These are phyloP conservation scores for Cucumis cinereus DNA, from an alignment of 306 rosid genomes.

Conservation along the genomic window DNA sequence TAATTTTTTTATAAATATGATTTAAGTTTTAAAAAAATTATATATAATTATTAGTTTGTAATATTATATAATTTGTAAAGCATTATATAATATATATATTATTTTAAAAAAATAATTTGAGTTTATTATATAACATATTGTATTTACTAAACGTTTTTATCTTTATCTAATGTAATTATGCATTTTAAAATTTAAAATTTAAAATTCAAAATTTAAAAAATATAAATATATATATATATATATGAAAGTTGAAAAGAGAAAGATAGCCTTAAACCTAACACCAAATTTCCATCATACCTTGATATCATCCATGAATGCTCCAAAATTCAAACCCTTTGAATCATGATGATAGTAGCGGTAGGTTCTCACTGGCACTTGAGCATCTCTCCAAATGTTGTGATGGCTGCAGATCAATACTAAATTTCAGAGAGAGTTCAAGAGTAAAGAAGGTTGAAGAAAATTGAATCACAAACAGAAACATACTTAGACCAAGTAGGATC, in stretches of 20 bases:
- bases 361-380: conserved; percentile 20
- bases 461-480: background rate
- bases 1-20: too few species aligned
- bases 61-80: too few species aligned
- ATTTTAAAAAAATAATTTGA: too few species aligned
- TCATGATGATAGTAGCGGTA: conserved; percentile 20
- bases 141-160: too few species aligned
- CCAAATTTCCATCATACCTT: conserved; percentile 13
- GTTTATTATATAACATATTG: too few species aligned
- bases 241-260: background rate
- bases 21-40: too few species aligned
- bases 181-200: too few species aligned
- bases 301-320: conserved; percentile 23
- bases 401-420: conserved; percentile 14
- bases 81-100: too few species aligned
- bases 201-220: too few species aligned
- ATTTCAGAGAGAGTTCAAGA: background rate
- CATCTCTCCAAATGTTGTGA: conserved; percentile 27
- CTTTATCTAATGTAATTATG: too few species aligned
- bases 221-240: too few species aligned
- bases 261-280: background rate
- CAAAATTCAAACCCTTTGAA: conserved; percentile 23
- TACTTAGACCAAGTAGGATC: conserved; percentile 33
- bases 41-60: too few species aligned
- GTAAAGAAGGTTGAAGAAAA: background rate